Conservation (phyloP, 2,329 filamentous ascomycete species). For the Emergomyces africanus region DNA sequence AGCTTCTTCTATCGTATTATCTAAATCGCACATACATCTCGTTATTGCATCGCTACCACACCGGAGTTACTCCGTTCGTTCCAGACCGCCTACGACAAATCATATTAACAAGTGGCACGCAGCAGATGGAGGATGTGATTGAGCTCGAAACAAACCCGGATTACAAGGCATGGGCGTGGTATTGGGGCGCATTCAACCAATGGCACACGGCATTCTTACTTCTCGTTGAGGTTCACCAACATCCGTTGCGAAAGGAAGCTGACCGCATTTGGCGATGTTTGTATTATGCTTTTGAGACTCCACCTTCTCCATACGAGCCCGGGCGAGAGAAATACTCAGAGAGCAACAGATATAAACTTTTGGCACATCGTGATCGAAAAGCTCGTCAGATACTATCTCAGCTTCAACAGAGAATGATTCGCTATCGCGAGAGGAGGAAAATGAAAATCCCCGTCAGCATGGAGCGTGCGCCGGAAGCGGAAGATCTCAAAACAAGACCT, state of each 20-base stretch:
- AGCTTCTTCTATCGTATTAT: slow-evolving; percentile 52
- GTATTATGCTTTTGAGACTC: slow-evolving; percentile 54
- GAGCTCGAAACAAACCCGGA: slow-evolving; percentile 40
- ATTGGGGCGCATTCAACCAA: slow-evolving; percentile 56
- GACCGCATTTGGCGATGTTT: slow-evolving; percentile 57
- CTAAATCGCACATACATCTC: slow-evolving; percentile 52
- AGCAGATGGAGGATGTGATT: slow-evolving; percentile 43
- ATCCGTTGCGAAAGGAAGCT: slow-evolving; percentile 44
- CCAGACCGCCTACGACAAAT: slow-evolving; percentile 49
- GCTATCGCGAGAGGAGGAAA: slow-evolving; percentile 19
- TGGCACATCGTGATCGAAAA: slow-evolving; percentile 40
- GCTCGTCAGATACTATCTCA: slow-evolving; percentile 49
- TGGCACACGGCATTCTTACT: slow-evolving; percentile 59
- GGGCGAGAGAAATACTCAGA: slow-evolving; percentile 1
- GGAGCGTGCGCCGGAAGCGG: slow-evolving; percentile 1
- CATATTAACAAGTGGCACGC: slow-evolving; percentile 48
- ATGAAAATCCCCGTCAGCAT: slow-evolving; percentile 16
- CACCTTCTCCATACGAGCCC: slow-evolving; percentile 38
- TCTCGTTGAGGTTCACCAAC: slow-evolving; percentile 52
- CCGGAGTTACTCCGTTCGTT: slow-evolving; percentile 20
- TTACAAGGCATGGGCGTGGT: slow-evolving; percentile 54
- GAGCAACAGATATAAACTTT: slow-evolving; percentile 9
- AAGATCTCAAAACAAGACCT: not conserved
- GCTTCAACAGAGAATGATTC: slow-evolving; percentile 36
- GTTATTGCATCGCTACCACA: slow-evolving; percentile 56